phyloP scores from a whole-genome alignment of 305 asterid species.

The Rubia occidens region DNA sequence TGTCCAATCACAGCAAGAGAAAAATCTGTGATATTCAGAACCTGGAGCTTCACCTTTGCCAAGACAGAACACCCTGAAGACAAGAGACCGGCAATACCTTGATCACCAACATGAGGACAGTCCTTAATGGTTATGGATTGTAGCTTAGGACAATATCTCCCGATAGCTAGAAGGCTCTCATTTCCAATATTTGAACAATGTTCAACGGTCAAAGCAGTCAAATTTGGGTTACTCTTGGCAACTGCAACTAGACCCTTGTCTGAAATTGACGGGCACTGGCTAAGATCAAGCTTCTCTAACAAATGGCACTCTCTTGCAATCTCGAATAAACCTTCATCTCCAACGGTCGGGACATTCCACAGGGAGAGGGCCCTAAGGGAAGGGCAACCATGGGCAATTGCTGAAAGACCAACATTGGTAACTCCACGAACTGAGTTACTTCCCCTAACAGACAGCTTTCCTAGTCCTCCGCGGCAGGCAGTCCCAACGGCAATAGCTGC shows the following conservation, averaged over 20 bases:
- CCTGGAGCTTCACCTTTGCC: constrained; percentile 64
- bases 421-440: constrained; percentile 50
- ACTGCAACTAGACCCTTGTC: constrained; percentile 55
- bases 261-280: constrained; percentile 63
- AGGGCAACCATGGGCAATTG: constrained; percentile 82
- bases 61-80: constrained; percentile 42
- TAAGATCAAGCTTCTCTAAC: constrained; percentile 74
- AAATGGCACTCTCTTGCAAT: constrained; percentile 70
- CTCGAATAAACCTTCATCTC: constrained; percentile 68
- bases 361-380: constrained; percentile 66
- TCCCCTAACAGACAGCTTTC: constrained; percentile 72
- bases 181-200: constrained; percentile 62
- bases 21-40: constrained; percentile 53
- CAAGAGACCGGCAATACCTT: constrained; percentile 55
- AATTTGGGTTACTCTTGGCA: constrained; percentile 54
- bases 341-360: constrained; percentile 63
- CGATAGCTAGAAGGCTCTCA: constrained; percentile 60
- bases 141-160: constrained; percentile 49
- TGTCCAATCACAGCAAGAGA: constrained; percentile 82
- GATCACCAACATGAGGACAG: constrained; percentile 71
- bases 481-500: constrained; percentile 90
- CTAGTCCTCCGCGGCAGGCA: constrained; percentile 84
- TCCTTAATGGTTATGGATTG: constrained; percentile 61
- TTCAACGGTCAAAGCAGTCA: constrained; percentile 57
- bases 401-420: constrained; percentile 52